Percentiles rank a stretch among this genome's conserved stretches.
Evolutionary conservation across 768 basidiomycete species (phyloP).

Genomic region (Hypholoma sublateritium): DNA sequence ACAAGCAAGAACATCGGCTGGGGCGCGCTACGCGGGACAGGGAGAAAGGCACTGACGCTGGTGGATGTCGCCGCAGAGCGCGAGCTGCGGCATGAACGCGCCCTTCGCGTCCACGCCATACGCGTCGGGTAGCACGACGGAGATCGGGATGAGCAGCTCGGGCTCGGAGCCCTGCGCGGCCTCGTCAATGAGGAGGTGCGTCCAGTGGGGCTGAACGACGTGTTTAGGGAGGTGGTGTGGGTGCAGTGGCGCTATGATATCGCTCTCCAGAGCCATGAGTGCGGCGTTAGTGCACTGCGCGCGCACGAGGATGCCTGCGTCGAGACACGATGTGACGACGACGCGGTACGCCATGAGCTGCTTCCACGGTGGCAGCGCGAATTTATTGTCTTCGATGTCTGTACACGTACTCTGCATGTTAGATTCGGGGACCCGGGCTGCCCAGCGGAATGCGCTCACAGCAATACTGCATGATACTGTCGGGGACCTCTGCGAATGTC

Average conservation of each 20-base stretch:
- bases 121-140: constrained; percentile 37
- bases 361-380: constrained; percentile 45
- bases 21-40: too few relatives aligned
- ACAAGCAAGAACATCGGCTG: neutral
- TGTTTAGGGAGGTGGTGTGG: constrained; percentile 30
- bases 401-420: neutral
- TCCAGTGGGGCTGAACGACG: constrained; percentile 46
- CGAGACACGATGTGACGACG: constrained; percentile 45
- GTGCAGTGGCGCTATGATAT: constrained; percentile 36
- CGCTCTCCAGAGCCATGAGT: constrained; percentile 40
- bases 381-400: constrained; percentile 49
- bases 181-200: constrained; percentile 53
- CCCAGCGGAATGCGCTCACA: constrained; percentile 28
- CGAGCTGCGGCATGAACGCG: constrained; percentile 40
- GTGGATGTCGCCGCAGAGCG: constrained; percentile 52
- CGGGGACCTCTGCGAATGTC: constrained; percentile 50
- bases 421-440: neutral
- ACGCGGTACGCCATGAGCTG: constrained; percentile 46
- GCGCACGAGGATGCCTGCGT: constrained; percentile 42
- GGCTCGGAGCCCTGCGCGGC: constrained; percentile 56
- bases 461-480: constrained; percentile 44
- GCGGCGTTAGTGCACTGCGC: constrained; percentile 44
- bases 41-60: constrained; percentile 34
- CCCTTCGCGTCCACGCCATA: constrained; percentile 8
- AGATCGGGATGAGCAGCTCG: constrained; percentile 49